These are phyloP conservation scores for Didymella segeticola DNA, from an alignment of 2,329 filamentous ascomycete species.

Conservation along the genomic window DNA sequence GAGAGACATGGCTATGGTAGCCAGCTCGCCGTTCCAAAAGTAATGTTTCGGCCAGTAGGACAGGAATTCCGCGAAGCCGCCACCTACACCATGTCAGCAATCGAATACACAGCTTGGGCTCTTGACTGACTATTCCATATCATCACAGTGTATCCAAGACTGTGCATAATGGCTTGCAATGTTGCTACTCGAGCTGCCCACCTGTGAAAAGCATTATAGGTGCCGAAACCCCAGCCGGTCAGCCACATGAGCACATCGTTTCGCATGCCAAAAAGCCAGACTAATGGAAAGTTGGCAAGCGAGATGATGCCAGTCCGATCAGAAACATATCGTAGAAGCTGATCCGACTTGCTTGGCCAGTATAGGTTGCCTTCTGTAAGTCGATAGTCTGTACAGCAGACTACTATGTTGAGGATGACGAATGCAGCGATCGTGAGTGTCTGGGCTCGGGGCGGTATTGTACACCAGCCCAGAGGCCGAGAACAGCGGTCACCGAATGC, in stretches of 20 bases:
- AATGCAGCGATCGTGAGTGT: slow-evolving; percentile 54
- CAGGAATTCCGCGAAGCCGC: slow-evolving; percentile 49
- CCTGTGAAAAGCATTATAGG: slow-evolving; percentile 72
- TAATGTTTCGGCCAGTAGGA: slow-evolving; percentile 54
- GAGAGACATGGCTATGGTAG: slow-evolving; percentile 54
- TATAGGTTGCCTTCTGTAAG: slow-evolving; percentile 57
- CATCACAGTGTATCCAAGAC: slow-evolving; percentile 63
- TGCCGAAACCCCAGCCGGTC: slow-evolving; percentile 72
- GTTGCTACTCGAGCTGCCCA: slow-evolving; percentile 70
- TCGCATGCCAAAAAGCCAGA: slow-evolving; percentile 71
- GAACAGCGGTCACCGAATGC: slow-evolving; percentile 53
- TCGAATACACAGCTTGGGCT: neutral
- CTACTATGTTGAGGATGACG: slow-evolving; percentile 53
- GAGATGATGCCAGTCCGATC: slow-evolving; percentile 70
- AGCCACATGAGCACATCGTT: slow-evolving; percentile 72
- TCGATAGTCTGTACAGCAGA: slow-evolving; percentile 56
- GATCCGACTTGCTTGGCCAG: slow-evolving; percentile 42
- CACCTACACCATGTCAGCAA: slow-evolving; percentile 2
- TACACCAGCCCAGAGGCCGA: slow-evolving; percentile 52
- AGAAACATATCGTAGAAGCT: slow-evolving; percentile 63
- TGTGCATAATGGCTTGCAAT: slow-evolving; percentile 68
- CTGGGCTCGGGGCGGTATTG: slow-evolving; percentile 58
- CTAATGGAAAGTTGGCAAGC: slow-evolving; percentile 67
- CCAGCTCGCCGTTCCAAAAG: slow-evolving; percentile 59
- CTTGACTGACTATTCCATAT: slow-evolving; percentile 41